These are phyloP conservation scores for Quercus alba DNA, from an alignment of 306 rosid species.

Conservation along the genomic window DNA sequence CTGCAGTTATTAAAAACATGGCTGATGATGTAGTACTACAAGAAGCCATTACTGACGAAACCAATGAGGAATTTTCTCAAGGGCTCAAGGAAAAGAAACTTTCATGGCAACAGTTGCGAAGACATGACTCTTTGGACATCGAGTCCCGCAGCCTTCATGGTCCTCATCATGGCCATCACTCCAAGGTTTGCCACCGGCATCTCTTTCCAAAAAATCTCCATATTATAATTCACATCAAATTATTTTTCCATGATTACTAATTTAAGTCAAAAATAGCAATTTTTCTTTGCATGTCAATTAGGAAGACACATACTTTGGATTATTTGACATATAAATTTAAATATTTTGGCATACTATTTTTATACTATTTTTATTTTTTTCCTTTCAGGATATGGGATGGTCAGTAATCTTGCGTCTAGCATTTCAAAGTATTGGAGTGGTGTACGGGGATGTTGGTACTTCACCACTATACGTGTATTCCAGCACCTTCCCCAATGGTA, in stretches of 20 bases:
- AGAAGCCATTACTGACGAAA: neutral
- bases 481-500: conserved; percentile 37
- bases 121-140: neutral
- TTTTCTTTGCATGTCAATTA: too few species aligned
- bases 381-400: conserved; percentile 6
- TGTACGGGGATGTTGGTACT: conserved; percentile 88
- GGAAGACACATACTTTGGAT: too few species aligned
- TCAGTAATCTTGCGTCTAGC: conserved; percentile 39
- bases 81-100: neutral
- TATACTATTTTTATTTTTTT: too few species aligned
- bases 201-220: neutral
- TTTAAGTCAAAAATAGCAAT: too few species aligned
- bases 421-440: conserved; percentile 78
- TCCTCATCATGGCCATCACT: neutral
- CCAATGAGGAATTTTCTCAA: neutral
- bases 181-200: neutral
- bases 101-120: neutral
- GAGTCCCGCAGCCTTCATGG: neutral
- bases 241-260: too few species aligned
- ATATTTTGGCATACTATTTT: too few species aligned
- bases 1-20: neutral
- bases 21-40: too few species aligned
- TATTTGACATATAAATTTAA: too few species aligned
- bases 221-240: too few species aligned
- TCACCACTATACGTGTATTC: conserved; percentile 75